Evolutionary conservation across 2,329 filamentous ascomycete species (phyloP), one percentile per base, ranked within the genome.

Genomic region (Penicillium sp.): DNA sequence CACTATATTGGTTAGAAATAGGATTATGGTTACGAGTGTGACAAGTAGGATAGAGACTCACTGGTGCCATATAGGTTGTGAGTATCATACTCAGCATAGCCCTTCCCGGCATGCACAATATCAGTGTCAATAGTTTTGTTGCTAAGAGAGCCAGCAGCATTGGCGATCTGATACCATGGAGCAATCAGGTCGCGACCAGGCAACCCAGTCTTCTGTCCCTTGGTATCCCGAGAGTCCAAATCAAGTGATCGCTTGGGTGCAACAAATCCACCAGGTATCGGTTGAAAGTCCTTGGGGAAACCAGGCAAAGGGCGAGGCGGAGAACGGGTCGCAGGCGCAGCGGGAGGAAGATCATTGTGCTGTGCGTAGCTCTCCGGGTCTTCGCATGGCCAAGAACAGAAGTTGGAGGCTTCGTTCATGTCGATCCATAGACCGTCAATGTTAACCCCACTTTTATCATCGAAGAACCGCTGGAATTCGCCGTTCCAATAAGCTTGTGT

Each of bases 361-460:
- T 61, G 49, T 1, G 75, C 67, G 73, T 87, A 89, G 26, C 80
- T 66, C 2, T 72, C 73, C 0, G 82, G 78, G 60, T 85, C 69
- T 22, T 76, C 70, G 65, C 83, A 86, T n/a, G 82, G 82, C 59
- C 80, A 84, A 42, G 75, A 73, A 67, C 82, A 85, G 40, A 82
- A 78, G 60, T 79, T 81, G 5, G 78, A 72, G 3, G 76, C 79
- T 65, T 85, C 82, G 56, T 85, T 85, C 82, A 88, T 84, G 63
- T 90, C 88, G 61, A 90, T 89, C 87, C 89, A 92, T 1, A 93
- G 77, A 1, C 83, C 89, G 58, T 93, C 89, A 47, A 93, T 87
- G 60, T 92, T 84, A 15, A 93, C 79, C 27, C 89, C 89, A 2
- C 74, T 79, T 0, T 85, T 77, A 0, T 81, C 72, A 56, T 81